Conservation (phyloP, 345 rosid genomes). For the Angophora floribunda region DNA sequence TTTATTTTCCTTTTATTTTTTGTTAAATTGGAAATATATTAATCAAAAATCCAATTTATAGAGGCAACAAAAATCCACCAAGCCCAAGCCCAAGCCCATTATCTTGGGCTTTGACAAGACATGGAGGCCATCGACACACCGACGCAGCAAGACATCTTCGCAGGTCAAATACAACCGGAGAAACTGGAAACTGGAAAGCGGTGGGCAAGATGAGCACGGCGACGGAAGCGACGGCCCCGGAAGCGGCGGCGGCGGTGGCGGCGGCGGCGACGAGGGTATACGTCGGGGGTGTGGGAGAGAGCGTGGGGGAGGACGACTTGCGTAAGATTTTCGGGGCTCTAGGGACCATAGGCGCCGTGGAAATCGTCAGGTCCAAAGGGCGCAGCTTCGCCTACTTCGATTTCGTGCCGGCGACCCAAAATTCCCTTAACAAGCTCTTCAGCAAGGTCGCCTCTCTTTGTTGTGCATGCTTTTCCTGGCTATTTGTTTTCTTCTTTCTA, state of each 20-base stretch:
- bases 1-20: not conserved
- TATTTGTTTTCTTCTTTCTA: not conserved
- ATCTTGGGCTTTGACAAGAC: not conserved
- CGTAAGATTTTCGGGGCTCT: conserved; percentile 38
- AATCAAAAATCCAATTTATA: not conserved
- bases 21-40: not conserved
- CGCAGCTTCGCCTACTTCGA: conserved; percentile 87
- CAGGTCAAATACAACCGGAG: not conserved
- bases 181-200: not conserved
- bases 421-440: conserved; percentile 72
- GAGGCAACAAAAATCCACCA: not conserved
- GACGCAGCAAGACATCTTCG: not conserved
- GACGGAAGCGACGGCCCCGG: not conserved
- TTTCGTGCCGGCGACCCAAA: conserved; percentile 45
- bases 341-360: conserved; percentile 39
- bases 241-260: not conserved
- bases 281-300: conserved; percentile 82
- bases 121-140: not conserved
- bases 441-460: conserved; percentile 33
- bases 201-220: not conserved
- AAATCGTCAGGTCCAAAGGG: conserved; percentile 71
- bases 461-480: not conserved
- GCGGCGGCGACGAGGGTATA: conserved; percentile 29
- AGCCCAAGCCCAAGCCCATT: not conserved
- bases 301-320: conserved; percentile 53